A percentile compares a stretch with the other conserved stretches of the same genome.
Conservation (phyloP, 139 green algal genomes). For the Yamagishiella unicocca region DNA sequence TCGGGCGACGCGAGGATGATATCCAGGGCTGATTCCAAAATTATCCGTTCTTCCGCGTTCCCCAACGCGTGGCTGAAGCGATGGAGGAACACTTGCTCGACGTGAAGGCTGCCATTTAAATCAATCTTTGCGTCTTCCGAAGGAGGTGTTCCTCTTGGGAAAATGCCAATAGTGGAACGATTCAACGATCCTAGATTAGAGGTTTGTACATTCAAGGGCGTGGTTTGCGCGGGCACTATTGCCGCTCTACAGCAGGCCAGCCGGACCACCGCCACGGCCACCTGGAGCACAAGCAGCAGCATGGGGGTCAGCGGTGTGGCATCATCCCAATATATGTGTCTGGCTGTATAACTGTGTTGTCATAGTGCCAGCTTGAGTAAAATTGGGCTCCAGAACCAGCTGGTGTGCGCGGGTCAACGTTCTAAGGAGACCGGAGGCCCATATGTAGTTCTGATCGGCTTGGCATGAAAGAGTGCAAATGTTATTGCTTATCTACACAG, state of each 20-base stretch:
- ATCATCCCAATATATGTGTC: no score
- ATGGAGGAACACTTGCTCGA: slow-evolving; percentile 21
- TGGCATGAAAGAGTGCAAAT: no score
- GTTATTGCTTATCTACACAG: no score
- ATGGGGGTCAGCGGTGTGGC: neutral
- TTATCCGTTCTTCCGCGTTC: neutral
- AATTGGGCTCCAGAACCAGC: no score
- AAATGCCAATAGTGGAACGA: neutral
- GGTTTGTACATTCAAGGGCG: neutral
- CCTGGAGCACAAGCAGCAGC: neutral
- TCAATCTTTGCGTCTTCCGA: neutral
- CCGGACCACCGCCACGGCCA: neutral
- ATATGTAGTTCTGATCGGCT: no score
- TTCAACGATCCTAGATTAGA: neutral
- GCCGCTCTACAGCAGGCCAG: neutral
- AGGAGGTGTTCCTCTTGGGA: neutral
- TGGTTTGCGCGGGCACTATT: neutral
- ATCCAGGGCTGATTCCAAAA: neutral
- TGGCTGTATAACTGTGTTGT: no score
- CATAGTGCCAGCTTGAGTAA: no score
- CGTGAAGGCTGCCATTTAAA: neutral
- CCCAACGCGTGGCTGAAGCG: slow-evolving; percentile 9
- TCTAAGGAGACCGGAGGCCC: no score
- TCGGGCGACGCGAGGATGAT: neutral
- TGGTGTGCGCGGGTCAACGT: no score